Percentiles rank a stretch among this genome's conserved stretches.
Conservation (phyloP, 768 basidiomycete species). For the Trametes cubensis region DNA sequence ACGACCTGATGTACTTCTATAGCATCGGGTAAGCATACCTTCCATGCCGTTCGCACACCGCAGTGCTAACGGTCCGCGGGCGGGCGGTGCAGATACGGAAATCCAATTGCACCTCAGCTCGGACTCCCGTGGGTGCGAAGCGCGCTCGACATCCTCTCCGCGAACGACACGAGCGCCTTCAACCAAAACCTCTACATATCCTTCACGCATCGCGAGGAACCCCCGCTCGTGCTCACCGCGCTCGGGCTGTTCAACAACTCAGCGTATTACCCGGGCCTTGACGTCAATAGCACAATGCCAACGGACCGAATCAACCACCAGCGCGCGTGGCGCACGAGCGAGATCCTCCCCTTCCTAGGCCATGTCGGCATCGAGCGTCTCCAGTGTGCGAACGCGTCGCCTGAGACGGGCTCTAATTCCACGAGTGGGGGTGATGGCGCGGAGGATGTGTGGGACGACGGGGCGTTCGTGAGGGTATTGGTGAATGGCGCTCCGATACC, state of each 20-base stretch:
- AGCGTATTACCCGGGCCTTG: slow-evolving; percentile 18
- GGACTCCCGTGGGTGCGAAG: slow-evolving; percentile 26
- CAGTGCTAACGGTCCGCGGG: neutral
- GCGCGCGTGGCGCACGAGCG: slow-evolving; percentile 25
- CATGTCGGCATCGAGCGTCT: slow-evolving; percentile 23
- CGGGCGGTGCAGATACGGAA: slow-evolving; percentile 16
- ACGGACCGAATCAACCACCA: slow-evolving; percentile 27
- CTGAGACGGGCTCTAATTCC: neutral
- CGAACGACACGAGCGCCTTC: slow-evolving; percentile 19
- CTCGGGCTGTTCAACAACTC: slow-evolving; percentile 30
- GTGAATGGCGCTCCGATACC: slow-evolving; percentile 25
- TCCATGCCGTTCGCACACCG: neutral
- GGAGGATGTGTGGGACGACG: slow-evolving; percentile 1
- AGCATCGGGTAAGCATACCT: slow-evolving; percentile 21
- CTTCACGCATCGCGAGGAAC: slow-evolving; percentile 28
- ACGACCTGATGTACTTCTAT: slow-evolving; percentile 28
- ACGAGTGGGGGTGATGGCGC: neutral
- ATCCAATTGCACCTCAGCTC: slow-evolving; percentile 24
- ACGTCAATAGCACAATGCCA: slow-evolving; percentile 28
- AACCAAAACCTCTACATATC: slow-evolving; percentile 26
- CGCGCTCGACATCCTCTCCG: slow-evolving; percentile 21
- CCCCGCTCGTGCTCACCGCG: slow-evolving; percentile 27
- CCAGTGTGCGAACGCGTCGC: slow-evolving; percentile 16
- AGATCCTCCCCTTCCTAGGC: slow-evolving; percentile 23
- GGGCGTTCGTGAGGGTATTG: slow-evolving; percentile 18